Evolutionary conservation across 2,329 filamentous ascomycete species (phyloP), one percentile per base, ranked within the genome.

Genomic region (Remersonia thermophila): DNA sequence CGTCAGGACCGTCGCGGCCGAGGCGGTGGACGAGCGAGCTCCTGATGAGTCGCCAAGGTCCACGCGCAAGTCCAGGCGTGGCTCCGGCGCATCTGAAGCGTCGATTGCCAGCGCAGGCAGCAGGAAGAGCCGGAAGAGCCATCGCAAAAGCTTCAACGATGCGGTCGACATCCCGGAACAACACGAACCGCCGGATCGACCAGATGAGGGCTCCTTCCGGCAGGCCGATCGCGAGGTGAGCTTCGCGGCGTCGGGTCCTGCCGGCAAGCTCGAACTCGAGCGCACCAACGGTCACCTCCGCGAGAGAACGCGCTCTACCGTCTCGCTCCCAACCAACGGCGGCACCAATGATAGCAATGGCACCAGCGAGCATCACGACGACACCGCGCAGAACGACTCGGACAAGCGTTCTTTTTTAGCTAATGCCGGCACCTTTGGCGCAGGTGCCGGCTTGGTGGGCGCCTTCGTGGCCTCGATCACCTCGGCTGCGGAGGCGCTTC

Each of bases 381-480:
- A 28, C 25, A 37, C 25, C 35, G 35, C 39, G 10, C 36, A 42
- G 38, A 53, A 59, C 34, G 54, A 52, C 45, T 41, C 44, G 41
- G 50, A 55, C 29, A 55, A 62, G 56, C 57, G 67, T 61, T 73
- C 73, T 78, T 78, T 79, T 77, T 77, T 78, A 78, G 75, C 60
- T 78, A 73, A 71, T 67, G 71, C 75, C 73, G 73, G 63, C 69
- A 78, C 67, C 68, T 65, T 70, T 73, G 73, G 73, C 73, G 71
- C 69, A 66, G 73, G 73, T 78, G 74, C 63, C 73, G 74, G 75
- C 69, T 55, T 70, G 58, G 66, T 63, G 62, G 65, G 66, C 58
- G 64, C 61, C 54, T 65, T 58, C 45, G 58, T 57, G 51, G 60
- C 57, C 40, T 7, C 12, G 5, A 46, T 59, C 46, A 55, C 34